Evolutionary conservation across 2,329 filamentous ascomycete species (phyloP).

Genomic region (Clarireedia hainanense): DNA sequence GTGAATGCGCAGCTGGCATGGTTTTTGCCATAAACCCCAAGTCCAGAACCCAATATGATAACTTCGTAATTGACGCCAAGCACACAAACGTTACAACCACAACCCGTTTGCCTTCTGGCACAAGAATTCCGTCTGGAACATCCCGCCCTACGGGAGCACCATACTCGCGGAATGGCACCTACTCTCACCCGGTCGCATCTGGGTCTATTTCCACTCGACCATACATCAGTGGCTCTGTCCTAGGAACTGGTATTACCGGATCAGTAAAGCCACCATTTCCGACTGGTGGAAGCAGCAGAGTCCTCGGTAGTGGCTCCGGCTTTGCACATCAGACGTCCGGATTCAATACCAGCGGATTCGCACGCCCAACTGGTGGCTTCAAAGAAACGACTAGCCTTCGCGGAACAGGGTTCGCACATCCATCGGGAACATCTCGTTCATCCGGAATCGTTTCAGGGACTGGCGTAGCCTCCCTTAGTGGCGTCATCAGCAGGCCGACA

Average conservation of each 20-base stretch:
- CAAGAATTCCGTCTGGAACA: background rate
- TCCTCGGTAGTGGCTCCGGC: background rate
- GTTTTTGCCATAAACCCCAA: constrained; percentile 14
- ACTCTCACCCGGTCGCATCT: background rate
- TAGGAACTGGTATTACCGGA: background rate
- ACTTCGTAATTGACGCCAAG: constrained; percentile 4
- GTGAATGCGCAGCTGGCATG: constrained; percentile 12
- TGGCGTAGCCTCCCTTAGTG: background rate
- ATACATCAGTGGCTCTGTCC: background rate
- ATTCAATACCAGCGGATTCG: background rate
- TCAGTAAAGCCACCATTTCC: background rate
- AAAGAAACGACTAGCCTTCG: background rate
- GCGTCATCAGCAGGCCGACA: background rate
- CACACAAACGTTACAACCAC: background rate
- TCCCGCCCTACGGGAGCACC: background rate
- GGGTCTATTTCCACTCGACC: background rate
- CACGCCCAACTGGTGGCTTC: background rate
- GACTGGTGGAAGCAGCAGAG: background rate
- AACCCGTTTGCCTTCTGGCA: constrained; percentile 4
- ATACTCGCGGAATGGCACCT: constrained; percentile 2
- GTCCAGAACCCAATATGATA: constrained; percentile 1
- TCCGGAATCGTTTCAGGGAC: background rate
- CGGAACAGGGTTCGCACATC: background rate
- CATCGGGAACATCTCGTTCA: background rate
- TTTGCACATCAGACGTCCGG: background rate